A percentile compares a stretch with the other conserved stretches of the same genome.
Evolutionary conservation across 495 filamentous ascomycete species (phyloP).

Genomic region (Delitschia confertaspora): DNA sequence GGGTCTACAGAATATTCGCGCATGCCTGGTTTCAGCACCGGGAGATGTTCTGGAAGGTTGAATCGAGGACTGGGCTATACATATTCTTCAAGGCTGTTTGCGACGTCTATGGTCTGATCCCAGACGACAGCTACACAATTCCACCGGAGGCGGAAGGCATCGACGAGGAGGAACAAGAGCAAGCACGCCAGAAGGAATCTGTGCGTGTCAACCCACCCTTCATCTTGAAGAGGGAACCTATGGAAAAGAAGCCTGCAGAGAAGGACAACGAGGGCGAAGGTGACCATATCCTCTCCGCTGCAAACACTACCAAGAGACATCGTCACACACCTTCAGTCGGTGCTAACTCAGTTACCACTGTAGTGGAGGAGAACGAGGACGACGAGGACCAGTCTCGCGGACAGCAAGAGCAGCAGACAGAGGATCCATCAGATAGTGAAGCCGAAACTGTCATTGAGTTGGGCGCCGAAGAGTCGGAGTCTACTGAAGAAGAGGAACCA

Average conservation of each 20-base stretch:
- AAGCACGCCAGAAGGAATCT: neutral
- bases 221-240: constrained; percentile 12
- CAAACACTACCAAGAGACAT: constrained; percentile 24
- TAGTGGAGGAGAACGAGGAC: constrained; percentile 29
- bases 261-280: constrained; percentile 9
- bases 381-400: constrained; percentile 26
- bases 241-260: neutral
- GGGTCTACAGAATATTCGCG: constrained; percentile 92
- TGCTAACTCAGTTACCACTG: constrained; percentile 19
- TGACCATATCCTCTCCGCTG: constrained; percentile 13
- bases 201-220: constrained; percentile 1
- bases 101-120: constrained; percentile 78
- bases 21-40: constrained; percentile 98
- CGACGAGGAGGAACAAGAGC: constrained; percentile 29
- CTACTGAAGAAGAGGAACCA: too few species aligned
- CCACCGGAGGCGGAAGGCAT: constrained; percentile 85
- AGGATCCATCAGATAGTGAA: constrained; percentile 1
- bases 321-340: constrained; percentile 24
- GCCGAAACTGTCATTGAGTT: too few species aligned
- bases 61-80: constrained; percentile 77
- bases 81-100: constrained; percentile 95
- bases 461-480: too few species aligned
- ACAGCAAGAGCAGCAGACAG: neutral
- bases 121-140: constrained; percentile 89
- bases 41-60: constrained; percentile 92